Base-by-base conservation (phyloP, 1,284 basidiomycete species). In the Papiliotrema nemorosa region DNA sequence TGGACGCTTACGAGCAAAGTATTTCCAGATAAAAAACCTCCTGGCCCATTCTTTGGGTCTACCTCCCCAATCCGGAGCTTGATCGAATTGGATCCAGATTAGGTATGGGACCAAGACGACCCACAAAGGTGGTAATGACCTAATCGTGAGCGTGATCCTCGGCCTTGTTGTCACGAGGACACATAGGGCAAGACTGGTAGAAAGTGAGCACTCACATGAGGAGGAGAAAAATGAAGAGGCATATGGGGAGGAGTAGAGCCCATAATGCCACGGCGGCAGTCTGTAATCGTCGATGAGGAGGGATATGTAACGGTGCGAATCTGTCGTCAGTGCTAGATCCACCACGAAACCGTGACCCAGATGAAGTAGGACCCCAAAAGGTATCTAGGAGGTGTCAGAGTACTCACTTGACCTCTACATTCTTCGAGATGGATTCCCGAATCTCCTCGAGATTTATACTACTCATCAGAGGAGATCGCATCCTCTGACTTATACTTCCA, bases 71-170 rank as follows among this genome's bases (percentile, higher is more conserved):
- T 87, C 84, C 0, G 89, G 88, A 45, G 87, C 85, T 24, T 78
- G 76, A 74, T 97, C 93, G 53, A 90, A 84, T 24, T 78, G 70
- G 18, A 85, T 80, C 91, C 92, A 99, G 41, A 88, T 70, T 54
- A 86, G 68, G 73, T 99, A 99, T n/a, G 82, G 74, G 5, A 84
- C 77, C 18, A 97, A 70, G 37, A 92, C 67, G 0, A 90, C 88
- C 94, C 94, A 99, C 34, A 91, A 73, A 3, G 84, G 80, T 0
- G 93, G 94, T 50, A 90, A 81, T 0, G 94, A 92, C 65, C 93
- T 97, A 73, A 26, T 25, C 10, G 22, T 16, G 29, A n/a, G 47
- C 13, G 12, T 41, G 27, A 14, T 16, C 9, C 7, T 31, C 29
- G 29, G 24, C 14, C 6, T 42, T 25, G 16, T 25, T 24, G 16